Evolutionary conservation across 2,329 filamentous ascomycete genomes (phyloP), one percentile per base, ranked within the genome.

Genomic region (Trichoderma koningii): DNA sequence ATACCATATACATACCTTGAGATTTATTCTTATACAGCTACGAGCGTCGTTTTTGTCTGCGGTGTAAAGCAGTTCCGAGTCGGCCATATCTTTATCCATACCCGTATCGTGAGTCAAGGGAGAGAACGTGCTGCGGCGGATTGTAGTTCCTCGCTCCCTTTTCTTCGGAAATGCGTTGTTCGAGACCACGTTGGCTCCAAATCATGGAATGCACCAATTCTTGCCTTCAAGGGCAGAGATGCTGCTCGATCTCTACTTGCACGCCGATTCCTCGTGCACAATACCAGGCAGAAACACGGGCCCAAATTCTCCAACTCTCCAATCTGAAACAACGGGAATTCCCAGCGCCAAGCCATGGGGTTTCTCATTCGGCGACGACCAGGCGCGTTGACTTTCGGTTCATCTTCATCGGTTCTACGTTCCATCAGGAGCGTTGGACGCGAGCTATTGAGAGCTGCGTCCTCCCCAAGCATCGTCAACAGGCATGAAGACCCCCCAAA

Each of bases 71-170:
- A 38, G 14, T 38, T 38, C 10, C 17, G 15, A 6, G 21, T 55
- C 51, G 15, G 15, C 21, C n/a, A 21, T 10, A 3, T 34, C 3
- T 21, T 53, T 21, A 14, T 26, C 50, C 28, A 41, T 53, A 55
- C 14, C 34, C 52, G 9, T 10, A 12, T n/a, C 30, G 15, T 7
- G 7, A 14, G 28, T 59, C 30, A 19, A 59, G 44, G 55, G 55
- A 48, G 44, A 48, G 55, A 50, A 59, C 55, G 55, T 59, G 55
- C 6, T 21, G n/a, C n/a, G 19, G 17, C 55, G 44, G 30, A 15
- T n/a, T n/a, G n/a, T 34, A 30, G n/a, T 26, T 28, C 30, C 15
- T 30, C 2, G 15, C 17, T 26, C 55, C 55, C 44, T 48, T 38
- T 38, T 48, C n/a, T 17, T 23, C 44, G 14, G 44, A 48, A 45